Conservation (phyloP, 352 stramenopile genomes). For the Phytophthora palmivora region DNA sequence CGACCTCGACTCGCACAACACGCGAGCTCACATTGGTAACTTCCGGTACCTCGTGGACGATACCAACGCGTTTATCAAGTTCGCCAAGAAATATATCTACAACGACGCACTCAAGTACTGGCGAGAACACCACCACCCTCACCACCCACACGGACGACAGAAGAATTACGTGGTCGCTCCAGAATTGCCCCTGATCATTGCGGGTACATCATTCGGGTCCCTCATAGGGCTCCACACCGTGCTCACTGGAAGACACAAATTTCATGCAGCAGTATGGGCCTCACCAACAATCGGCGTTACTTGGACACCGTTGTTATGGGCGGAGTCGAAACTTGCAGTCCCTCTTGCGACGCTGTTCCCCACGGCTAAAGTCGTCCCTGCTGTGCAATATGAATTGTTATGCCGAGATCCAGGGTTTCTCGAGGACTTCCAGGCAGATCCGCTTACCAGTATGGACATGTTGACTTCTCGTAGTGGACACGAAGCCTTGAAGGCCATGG, state of each 20-base stretch:
- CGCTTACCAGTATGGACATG: conserved; percentile 53
- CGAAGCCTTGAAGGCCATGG: conserved; percentile 43
- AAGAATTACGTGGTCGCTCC: conserved; percentile 15
- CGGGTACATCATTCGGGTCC: conserved; percentile 64
- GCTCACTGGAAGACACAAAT: conserved; percentile 53
- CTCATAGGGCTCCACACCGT: conserved; percentile 64
- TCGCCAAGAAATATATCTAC: conserved; percentile 37
- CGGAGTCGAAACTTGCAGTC: conserved; percentile 44
- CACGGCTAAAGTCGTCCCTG: conserved; percentile 50
- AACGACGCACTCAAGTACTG: conserved; percentile 32
- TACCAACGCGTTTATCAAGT: conserved; percentile 47
- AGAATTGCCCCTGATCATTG: conserved; percentile 45
- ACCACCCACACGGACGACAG: conserved; percentile 31
- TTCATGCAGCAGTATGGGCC: conserved; percentile 56
- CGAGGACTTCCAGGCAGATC: conserved; percentile 52
- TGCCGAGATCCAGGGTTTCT: conserved; percentile 51
- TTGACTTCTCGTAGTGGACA: conserved; percentile 45
- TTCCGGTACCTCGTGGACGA: conserved; percentile 47
- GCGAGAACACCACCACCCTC: conserved; percentile 35
- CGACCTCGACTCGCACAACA: conserved; percentile 40
- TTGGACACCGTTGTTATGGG: conserved; percentile 46
- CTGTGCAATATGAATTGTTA: conserved; percentile 49
- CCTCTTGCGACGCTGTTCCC: conserved; percentile 47
- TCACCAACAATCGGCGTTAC: conserved; percentile 62
- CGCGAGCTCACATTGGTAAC: conserved; percentile 35